Percentiles rank a stretch among this genome's conserved stretches.
phyloP scores from a whole-genome alignment of 2,329 filamentous ascomycete species.

The Lecanicillium sp. region DNA sequence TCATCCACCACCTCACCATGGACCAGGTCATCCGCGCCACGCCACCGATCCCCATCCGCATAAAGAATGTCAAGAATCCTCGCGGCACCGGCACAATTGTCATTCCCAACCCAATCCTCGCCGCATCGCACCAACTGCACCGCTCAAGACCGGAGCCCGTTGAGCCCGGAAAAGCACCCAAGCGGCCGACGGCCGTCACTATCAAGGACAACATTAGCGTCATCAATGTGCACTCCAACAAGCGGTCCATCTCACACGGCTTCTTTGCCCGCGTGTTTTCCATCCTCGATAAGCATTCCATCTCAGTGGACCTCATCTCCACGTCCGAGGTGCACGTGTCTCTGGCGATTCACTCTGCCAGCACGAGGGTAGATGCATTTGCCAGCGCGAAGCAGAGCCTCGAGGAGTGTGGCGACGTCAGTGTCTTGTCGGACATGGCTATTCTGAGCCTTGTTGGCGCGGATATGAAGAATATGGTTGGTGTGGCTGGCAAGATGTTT shows the following conservation, averaged over 20 bases:
- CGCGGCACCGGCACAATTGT: constrained; percentile 72
- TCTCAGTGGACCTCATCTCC: constrained; percentile 94
- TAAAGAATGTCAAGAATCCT: constrained; percentile 88
- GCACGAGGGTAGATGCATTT: constrained; percentile 52
- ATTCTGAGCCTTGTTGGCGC: constrained; percentile 91
- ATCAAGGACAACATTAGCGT: constrained; percentile 97
- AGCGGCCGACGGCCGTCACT: constrained; percentile 80
- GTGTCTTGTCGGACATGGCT: constrained; percentile 84
- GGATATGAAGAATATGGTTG: constrained; percentile 96
- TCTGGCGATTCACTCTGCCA: constrained; percentile 85
- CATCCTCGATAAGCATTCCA: constrained; percentile 75
- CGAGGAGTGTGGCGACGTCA: constrained; percentile 76
- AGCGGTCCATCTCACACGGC: constrained; percentile 88
- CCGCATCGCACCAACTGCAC: constrained; percentile 49
- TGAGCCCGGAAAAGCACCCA: constrained; percentile 50
- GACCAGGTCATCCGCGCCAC: constrained; percentile 83
- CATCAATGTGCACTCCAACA: constrained; percentile 97
- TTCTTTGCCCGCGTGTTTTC: constrained; percentile 93
- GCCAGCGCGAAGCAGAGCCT: constrained; percentile 64
- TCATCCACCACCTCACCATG: constrained; percentile 98
- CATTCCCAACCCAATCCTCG: constrained; percentile 60
- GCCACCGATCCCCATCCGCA: constrained; percentile 73
- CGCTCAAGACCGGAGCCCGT: constrained; percentile 26
- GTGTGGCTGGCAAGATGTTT: constrained; percentile 91
- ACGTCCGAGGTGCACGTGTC: constrained; percentile 96